These are phyloP conservation scores for Podospora bellae-mahoneyi DNA, from an alignment of 495 filamentous ascomycete species.

Conservation along the genomic window DNA sequence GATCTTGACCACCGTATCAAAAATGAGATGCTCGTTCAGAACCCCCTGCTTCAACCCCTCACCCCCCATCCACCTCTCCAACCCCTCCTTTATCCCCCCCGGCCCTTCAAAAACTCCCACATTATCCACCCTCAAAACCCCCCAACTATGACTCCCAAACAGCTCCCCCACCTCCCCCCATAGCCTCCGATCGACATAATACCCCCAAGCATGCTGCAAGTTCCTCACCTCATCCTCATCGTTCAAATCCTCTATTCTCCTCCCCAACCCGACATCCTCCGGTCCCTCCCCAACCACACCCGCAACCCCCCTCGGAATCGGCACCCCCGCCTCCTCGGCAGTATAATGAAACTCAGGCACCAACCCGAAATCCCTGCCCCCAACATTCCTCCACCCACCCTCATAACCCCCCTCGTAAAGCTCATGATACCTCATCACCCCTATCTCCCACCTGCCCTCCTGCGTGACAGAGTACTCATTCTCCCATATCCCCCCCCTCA, in stretches of 20 bases:
- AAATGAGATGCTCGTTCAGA: constrained; percentile 26
- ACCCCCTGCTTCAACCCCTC: constrained; percentile 21
- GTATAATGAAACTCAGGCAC: constrained; percentile 22
- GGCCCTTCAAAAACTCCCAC: constrained; percentile 8
- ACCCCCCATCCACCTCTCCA: constrained; percentile 19
- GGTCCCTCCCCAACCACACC: background rate
- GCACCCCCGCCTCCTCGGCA: constrained; percentile 17
- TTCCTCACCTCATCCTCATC: constrained; percentile 27
- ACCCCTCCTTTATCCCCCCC: constrained; percentile 7
- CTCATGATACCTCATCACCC: constrained; percentile 21
- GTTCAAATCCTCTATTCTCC: constrained; percentile 21
- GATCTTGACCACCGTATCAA: constrained; percentile 20
- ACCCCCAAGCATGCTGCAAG: constrained; percentile 19
- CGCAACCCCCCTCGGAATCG: constrained; percentile 11
- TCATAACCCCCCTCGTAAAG: constrained; percentile 18
- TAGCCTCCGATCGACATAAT: constrained; percentile 27
- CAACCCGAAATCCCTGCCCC: constrained; percentile 12
- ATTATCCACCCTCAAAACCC: background rate
- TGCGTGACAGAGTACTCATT: constrained; percentile 17
- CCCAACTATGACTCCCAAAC: constrained; percentile 13
- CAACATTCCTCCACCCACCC: constrained; percentile 20
- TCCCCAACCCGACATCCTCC: constrained; percentile 9
- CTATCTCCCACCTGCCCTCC: constrained; percentile 15
- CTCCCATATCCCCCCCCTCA: constrained; percentile 24
- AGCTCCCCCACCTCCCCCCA: constrained; percentile 25